Evolutionary conservation across 257 asterid genomes (phyloP).

Genomic region (Nyctanthes arbortristis): DNA sequence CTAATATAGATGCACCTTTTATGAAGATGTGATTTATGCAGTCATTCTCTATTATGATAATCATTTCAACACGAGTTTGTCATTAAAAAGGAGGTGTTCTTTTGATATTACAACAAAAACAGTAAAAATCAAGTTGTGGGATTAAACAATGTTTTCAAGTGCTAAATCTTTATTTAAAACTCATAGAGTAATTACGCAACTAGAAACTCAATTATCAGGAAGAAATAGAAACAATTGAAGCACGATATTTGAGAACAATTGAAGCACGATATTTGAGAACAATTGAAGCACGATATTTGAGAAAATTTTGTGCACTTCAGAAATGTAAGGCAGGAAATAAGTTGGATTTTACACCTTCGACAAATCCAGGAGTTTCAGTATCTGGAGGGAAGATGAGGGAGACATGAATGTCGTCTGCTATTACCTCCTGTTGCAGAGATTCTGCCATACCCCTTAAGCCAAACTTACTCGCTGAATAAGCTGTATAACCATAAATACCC

Average conservation of each 20-base stretch:
- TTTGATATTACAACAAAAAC: no score
- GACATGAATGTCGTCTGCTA: constrained; percentile 79
- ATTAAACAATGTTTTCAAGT: not conserved
- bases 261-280: not conserved
- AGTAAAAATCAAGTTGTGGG: not conserved
- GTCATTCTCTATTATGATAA: not conserved
- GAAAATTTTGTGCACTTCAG: not conserved
- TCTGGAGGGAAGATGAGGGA: constrained; percentile 95
- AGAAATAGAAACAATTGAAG: not conserved
- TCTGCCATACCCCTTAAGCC: constrained; percentile 98
- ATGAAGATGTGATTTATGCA: not conserved
- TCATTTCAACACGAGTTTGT: not conserved
- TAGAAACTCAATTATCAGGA: not conserved
- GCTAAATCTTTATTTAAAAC: not conserved
- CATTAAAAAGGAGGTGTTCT: no score
- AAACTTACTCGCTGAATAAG: constrained; percentile 93
- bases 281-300: not conserved
- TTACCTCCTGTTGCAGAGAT: constrained; percentile 86
- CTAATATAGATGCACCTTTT: not conserved
- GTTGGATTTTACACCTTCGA: constrained; percentile 55
- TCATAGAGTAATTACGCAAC: not conserved
- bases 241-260: not conserved
- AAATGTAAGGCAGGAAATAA: not conserved
- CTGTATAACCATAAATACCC: constrained; percentile 94
- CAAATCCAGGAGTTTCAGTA: constrained; percentile 95